phyloP scores from a whole-genome alignment of 2,329 filamentous ascomycete species.

The Aphanocladium album region DNA sequence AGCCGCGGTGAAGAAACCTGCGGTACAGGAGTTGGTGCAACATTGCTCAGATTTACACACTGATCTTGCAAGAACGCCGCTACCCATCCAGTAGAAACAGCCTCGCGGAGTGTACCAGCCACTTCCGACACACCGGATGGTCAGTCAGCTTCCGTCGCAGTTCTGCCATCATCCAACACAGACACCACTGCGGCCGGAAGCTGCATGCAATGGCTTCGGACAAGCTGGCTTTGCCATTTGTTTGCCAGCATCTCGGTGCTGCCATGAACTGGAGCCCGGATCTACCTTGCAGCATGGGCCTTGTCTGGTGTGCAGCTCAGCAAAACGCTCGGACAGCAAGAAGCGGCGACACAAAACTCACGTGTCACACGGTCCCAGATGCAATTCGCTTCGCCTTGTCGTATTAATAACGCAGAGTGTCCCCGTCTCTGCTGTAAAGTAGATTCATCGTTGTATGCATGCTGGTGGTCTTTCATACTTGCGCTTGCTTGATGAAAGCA shows the following conservation, averaged over 20 bases:
- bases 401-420: not conserved
- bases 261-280: not conserved
- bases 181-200: not conserved
- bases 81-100: not conserved
- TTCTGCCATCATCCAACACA: not conserved
- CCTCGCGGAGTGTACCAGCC: not conserved
- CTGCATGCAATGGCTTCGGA: not conserved
- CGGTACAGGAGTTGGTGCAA: not conserved
- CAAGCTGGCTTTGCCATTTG: not conserved
- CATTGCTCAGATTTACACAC: not conserved
- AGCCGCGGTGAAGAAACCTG: not conserved
- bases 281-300: slow-evolving; percentile 2
- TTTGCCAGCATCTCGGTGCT: not conserved
- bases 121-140: not conserved
- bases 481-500: not conserved
- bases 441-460: not conserved
- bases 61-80: not conserved
- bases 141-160: not conserved
- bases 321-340: not conserved
- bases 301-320: not conserved
- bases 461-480: not conserved
- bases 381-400: not conserved
- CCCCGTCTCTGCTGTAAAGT: not conserved
- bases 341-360: not conserved
- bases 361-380: not conserved